A percentile compares a stretch with the other conserved stretches of the same genome.
phyloP scores from a whole-genome alignment of 192 early-diverging fungal species.

The Gigaspora rosea region DNA sequence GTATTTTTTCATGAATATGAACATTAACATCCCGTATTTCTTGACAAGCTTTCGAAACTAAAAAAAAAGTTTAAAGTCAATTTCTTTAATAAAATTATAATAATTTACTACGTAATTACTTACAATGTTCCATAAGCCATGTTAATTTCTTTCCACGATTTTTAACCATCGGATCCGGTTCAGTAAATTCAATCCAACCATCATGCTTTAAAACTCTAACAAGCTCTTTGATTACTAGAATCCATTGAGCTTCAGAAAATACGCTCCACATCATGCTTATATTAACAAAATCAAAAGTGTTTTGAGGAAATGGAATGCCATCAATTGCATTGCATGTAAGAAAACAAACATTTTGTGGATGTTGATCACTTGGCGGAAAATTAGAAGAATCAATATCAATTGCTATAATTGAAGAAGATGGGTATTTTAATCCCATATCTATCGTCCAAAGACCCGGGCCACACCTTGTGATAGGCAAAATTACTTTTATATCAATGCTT shows the following conservation, averaged over 20 bases:
- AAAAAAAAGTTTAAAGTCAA: too few species aligned
- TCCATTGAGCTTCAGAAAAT: constrained; percentile 49
- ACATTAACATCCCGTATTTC: too few species aligned
- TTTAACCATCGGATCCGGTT: constrained; percentile 12
- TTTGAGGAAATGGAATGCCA: constrained; percentile 46
- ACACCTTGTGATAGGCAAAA: background rate
- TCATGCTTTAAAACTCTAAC: constrained; percentile 60
- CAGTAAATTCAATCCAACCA: constrained; percentile 47
- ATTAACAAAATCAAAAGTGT: constrained; percentile 58
- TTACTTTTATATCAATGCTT: too few species aligned
- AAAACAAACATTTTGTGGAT: constrained; percentile 41
- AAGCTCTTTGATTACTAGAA: constrained; percentile 45
- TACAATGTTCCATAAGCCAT: too few species aligned
- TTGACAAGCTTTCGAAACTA: too few species aligned
- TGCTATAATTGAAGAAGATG: constrained; percentile 47
- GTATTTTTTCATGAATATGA: too few species aligned
- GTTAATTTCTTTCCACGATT: too few species aligned
- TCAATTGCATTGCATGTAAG: constrained; percentile 37
- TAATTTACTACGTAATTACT: too few species aligned
- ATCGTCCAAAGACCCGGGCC: constrained; percentile 38
- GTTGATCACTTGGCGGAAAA: constrained; percentile 37
- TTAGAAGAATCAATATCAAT: constrained; percentile 47
- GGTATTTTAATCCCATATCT: constrained; percentile 53
- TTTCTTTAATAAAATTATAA: too few species aligned
- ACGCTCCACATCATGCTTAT: constrained; percentile 46